Evolutionary conservation across 2,329 filamentous ascomycete genomes (phyloP).

Genomic region (Colletotrichum costaricense): DNA sequence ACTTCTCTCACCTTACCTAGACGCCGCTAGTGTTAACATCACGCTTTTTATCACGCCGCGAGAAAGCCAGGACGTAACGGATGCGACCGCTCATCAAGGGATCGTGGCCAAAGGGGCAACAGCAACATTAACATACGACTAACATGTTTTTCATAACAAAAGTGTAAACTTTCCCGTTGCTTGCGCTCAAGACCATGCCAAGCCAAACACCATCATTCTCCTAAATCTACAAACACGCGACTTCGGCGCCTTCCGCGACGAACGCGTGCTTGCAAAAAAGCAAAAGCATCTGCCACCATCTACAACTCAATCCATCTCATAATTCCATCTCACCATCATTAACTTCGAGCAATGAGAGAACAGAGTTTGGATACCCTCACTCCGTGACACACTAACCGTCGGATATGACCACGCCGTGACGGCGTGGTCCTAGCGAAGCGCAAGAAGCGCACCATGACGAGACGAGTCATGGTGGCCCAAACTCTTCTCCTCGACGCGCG

Average conservation of each 20-base stretch:
- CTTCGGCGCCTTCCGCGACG: slow-evolving; percentile 30
- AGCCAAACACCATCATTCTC: background rate
- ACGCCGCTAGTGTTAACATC: background rate
- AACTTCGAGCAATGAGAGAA: background rate
- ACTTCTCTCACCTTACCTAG: background rate
- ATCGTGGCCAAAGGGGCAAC: background rate
- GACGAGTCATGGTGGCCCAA: slow-evolving; percentile 30
- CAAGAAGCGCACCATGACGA: slow-evolving; percentile 5
- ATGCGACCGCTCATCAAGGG: background rate
- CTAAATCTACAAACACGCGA: background rate
- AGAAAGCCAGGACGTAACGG: background rate
- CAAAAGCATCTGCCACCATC: background rate
- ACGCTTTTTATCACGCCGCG: background rate
- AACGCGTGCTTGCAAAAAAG: slow-evolving; percentile 21
- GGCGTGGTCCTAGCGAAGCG: slow-evolving; percentile 29
- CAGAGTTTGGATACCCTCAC: slow-evolving; percentile 29
- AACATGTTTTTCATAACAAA: background rate
- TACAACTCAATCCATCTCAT: background rate
- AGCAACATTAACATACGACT: background rate
- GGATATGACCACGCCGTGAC: slow-evolving; percentile 33
- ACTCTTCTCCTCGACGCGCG: slow-evolving; percentile 7
- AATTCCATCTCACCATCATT: background rate
- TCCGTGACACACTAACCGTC: background rate
- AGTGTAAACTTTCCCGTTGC: background rate
- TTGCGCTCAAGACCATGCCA: background rate